These are phyloP conservation scores for Lunularia cruciata DNA, from an alignment of 225 moss, liverwort and hornwort genomes.

Conservation along the genomic window DNA sequence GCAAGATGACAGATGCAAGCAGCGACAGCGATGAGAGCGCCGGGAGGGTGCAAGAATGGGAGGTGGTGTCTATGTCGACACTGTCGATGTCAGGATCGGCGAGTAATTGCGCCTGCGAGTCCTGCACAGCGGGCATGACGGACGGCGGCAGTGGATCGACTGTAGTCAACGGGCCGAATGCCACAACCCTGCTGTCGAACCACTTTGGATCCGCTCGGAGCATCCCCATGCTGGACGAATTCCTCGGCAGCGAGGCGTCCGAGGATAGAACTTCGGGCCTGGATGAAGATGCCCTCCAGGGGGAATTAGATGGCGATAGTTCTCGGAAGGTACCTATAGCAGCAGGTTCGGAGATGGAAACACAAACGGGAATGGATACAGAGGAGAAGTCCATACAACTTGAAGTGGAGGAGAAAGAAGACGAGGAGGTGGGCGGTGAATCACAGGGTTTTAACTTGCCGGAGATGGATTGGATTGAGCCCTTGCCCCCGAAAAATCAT, in stretches of 20 bases:
- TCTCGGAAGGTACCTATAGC: constrained; percentile 12
- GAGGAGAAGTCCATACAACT: constrained; percentile 28
- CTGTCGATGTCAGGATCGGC: constrained; percentile 50
- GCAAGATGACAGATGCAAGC: constrained; percentile 56
- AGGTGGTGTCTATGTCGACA: constrained; percentile 59
- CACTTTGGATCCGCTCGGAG: constrained; percentile 41
- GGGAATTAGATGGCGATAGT: constrained; percentile 27
- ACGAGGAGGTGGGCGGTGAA: constrained; percentile 33
- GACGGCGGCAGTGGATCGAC: constrained; percentile 34
- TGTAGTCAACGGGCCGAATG: constrained; percentile 27
- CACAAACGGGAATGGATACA: constrained; percentile 16
- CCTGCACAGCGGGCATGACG: constrained; percentile 30
- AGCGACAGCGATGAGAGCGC: constrained; percentile 59
- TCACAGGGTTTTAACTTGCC: constrained; percentile 48
- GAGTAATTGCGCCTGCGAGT: constrained; percentile 40
- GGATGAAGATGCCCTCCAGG: too few species aligned
- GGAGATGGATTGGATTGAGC: constrained; percentile 94
- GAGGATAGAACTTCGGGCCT: constrained; percentile 33
- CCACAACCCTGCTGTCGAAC: constrained; percentile 36
- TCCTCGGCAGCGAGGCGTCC: constrained; percentile 34
- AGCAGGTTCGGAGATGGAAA: constrained; percentile 27
- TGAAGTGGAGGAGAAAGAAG: constrained; percentile 40
- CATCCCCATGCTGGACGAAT: constrained; percentile 43
- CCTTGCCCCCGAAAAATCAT: constrained; percentile 55
- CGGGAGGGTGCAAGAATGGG: constrained; percentile 58